These are phyloP conservation scores for Pythium chondricola DNA, from an alignment of 352 stramenopile species.

Conservation along the genomic window DNA sequence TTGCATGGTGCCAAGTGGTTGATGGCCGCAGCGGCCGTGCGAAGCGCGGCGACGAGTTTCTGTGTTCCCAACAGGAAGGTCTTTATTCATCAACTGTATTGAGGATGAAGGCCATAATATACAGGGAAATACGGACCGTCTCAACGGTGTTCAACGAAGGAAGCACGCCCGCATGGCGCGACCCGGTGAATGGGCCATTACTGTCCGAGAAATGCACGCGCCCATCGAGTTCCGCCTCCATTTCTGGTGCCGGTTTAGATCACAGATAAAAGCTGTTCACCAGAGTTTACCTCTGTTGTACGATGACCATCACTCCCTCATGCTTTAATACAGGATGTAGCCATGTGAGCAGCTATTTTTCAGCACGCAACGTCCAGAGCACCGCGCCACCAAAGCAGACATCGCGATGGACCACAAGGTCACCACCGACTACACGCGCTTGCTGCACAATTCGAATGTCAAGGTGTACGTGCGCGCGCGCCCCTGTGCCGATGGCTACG, in stretches of 20 bases:
- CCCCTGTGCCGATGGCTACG: conserved; percentile 65
- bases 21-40: conserved; percentile 60
- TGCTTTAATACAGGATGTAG: conserved; percentile 7
- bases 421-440: conserved; percentile 78
- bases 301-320: background rate
- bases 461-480: conserved; percentile 78
- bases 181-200: conserved; percentile 57
- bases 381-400: background rate
- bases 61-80: conserved; percentile 16
- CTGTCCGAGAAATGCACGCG: conserved; percentile 78
- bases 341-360: conserved; percentile 9
- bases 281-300: background rate
- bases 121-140: conserved; percentile 33
- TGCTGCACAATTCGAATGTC: conserved; percentile 72
- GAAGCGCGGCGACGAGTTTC: conserved; percentile 77
- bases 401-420: conserved; percentile 79
- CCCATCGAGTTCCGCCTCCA: conserved; percentile 60
- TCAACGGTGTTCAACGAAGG: conserved; percentile 70
- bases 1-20: conserved; percentile 53
- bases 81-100: background rate
- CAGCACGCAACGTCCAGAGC: background rate
- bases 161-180: conserved; percentile 68
- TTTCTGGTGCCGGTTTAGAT: conserved; percentile 6
- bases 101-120: background rate
- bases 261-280: background rate